Conservation (phyloP, 73 alveolate species). For the Stentor coeruleus region DNA sequence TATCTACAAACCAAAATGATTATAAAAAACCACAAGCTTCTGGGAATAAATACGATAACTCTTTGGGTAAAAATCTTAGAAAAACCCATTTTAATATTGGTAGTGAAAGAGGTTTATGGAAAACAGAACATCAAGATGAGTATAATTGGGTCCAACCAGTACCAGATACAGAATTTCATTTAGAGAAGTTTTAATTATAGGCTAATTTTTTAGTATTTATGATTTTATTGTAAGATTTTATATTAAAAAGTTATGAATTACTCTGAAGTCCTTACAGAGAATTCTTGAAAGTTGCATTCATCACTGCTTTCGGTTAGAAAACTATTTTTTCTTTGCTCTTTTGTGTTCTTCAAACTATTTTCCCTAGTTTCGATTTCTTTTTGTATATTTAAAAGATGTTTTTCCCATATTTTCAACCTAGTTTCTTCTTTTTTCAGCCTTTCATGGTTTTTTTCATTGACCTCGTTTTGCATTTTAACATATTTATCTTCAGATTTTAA, state of each 20-base stretch:
- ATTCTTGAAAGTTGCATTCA: constrained; percentile 76
- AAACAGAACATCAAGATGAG: background rate
- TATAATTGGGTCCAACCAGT: constrained; percentile 25
- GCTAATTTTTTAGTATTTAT: too few relatives aligned
- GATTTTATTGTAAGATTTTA: background rate
- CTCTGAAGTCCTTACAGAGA: constrained; percentile 82
- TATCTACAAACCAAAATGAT: constrained; percentile 1
- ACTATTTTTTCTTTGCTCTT: background rate
- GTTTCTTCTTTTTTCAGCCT: background rate
- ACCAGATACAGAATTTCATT: background rate
- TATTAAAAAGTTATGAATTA: constrained; percentile 68
- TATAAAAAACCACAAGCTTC: background rate
- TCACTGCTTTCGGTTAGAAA: constrained; percentile 37
- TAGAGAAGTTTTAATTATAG: background rate
- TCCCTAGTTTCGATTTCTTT: background rate
- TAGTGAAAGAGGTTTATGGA: background rate
- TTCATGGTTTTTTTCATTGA: background rate
- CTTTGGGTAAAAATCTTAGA: background rate
- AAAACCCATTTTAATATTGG: constrained; percentile 6
- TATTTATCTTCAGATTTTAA: constrained; percentile 18
- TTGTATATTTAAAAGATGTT: constrained; percentile 22
- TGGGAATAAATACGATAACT: background rate
- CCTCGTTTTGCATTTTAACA: constrained; percentile 24
- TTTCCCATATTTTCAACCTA: background rate
- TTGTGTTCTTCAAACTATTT: background rate